Evolutionary conservation across 2,329 filamentous ascomycete species (phyloP).

Genomic region (Cordyceps tenuipes): DNA sequence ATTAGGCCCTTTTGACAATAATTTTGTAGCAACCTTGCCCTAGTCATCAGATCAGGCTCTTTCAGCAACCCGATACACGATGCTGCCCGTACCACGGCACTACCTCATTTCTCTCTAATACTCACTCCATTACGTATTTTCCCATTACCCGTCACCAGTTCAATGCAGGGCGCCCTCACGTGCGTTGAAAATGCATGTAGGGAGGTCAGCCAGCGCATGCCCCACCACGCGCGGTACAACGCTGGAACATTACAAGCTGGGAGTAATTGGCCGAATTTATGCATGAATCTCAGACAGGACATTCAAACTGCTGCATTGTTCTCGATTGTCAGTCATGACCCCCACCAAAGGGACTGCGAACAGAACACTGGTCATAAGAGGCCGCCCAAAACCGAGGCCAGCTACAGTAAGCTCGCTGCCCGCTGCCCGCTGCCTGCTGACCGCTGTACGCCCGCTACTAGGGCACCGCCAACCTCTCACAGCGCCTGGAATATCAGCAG

Average conservation of each 20-base stretch:
- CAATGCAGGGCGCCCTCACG: conserved; percentile 2
- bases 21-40: too few species aligned
- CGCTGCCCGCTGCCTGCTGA: too few species aligned
- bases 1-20: too few species aligned
- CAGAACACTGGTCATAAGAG: not conserved
- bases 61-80: too few species aligned
- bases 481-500: conserved; percentile 2
- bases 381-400: not conserved
- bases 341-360: not conserved
- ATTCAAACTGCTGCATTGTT: not conserved
- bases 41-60: too few species aligned
- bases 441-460: not conserved
- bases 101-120: not conserved
- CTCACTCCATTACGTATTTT: not conserved
- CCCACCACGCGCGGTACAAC: not conserved
- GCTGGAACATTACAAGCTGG: not conserved
- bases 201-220: not conserved
- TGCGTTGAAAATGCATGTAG: not conserved
- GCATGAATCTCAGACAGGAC: conserved; percentile 4
- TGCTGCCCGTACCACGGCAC: not conserved
- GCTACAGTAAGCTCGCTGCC: not conserved
- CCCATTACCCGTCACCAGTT: not conserved
- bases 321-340: not conserved
- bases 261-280: not conserved
- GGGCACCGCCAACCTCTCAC: conserved; percentile 4